Evolutionary conservation across 208 protist species (phyloP), one percentile per base, ranked within the genome.

Genomic region (Trypanosoma vivax): DNA sequence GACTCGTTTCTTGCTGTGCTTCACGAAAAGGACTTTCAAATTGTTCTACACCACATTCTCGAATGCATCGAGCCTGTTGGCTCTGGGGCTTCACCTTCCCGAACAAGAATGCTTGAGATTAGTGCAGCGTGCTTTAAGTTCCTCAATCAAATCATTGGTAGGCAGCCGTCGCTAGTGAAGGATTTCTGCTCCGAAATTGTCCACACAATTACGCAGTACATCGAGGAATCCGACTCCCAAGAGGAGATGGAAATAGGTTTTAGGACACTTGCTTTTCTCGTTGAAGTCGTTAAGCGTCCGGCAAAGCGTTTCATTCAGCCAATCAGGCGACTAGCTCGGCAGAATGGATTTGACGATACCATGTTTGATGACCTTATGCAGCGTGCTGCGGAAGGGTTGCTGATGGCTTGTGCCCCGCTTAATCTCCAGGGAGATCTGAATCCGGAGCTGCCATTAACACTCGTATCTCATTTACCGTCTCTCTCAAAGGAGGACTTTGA

Each of bases 91-190:
- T 37, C 45, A 16, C 45, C 59, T 14, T 53, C 50, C 0, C 45
- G 66, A 33, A 48, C 65, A 19, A 83, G 89, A 61, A 72, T 60
- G 48, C 83, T 86, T 46, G 81, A 88, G 35, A 83, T 94, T 56
- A 94, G 87, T 62, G 62, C 77, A 41, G 87, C 81, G 21, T 91
- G 83, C 62, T 90, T 91, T 42, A 80, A 89, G 43, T 94, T 94
- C 65, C 51, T 94, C 9, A 87, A 85, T 57, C 62, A 79, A 43
- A 69, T 94, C 28, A 90, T 89, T 67, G 65, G 76, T 37, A 88
- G 76, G 60, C 79, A 94, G 49, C 63, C 76, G 9, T 65, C 70
- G 5, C 60, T 90, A 9, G 72, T 94, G 21, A 83, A 81, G 48
- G 80, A 90, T 59, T 90, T 77, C 57, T 94, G 80, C 45, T 80